Base-by-base conservation (phyloP, 495 filamentous ascomycete species). In the Lasiosphaeria ovina region DNA sequence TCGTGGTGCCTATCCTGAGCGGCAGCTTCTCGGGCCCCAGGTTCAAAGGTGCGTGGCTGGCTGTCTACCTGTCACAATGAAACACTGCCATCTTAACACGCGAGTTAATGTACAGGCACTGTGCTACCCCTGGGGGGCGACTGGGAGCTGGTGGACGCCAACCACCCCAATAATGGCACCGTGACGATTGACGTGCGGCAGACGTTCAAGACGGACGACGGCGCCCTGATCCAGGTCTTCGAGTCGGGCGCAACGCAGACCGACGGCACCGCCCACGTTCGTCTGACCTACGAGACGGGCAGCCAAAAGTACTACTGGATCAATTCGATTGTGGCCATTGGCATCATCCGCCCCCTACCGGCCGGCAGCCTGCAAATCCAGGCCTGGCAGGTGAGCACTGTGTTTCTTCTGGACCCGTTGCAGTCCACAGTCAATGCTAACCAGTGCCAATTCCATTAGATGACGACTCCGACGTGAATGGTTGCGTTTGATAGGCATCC, bases 11-110 rank as follows among this genome's bases (percentile, higher is more conserved):
- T 31, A 62, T 65, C 47, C 7, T 58, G 44, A 44, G 24, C 3
- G 66, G 66, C 7, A 55, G 17, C n/a, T 68, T 68, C 42, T n/a
- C 57, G 2, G 62, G 66, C 0, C 60, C 66, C n/a, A 63, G 47
- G 9, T 55, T 68, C 14, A 60, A 61, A 31, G 60, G 66, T 65
- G 45, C 7, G 31, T 2, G 24, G 24, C 24, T 24, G 2, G 24
- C 24, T 24, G 24, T 24, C 24, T 24, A 2, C 24, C 24, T 2
- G 24, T 24, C 24, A 24, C 24, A 36, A 32, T 5, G 33, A 50
- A 38, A 16, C 10, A 24, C 24, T 24, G 24, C 24, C 24, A 2
- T 24, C 1, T 24, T 24, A 24, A 24, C 24, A 24, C 24, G 24
- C 24, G 24, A 24, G 24, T 24, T 24, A 2, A 24, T 24, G 24